A percentile compares a stretch with the other conserved stretches of the same genome.
Conservation (phyloP, 192 early-diverging fungal species). For the Coemansia sp. region DNA sequence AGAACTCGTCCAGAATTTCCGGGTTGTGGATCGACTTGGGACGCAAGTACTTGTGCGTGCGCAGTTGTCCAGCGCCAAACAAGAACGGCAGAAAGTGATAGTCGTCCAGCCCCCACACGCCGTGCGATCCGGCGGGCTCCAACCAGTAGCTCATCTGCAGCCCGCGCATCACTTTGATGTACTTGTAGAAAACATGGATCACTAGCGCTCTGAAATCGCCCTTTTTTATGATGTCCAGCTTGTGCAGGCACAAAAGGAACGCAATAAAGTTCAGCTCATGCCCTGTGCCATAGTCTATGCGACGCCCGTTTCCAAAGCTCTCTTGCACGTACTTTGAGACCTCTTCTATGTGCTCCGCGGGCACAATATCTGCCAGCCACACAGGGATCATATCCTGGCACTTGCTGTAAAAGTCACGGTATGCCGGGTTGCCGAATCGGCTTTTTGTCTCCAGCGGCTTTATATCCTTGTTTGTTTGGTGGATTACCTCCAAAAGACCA, state of each 20-base stretch:
- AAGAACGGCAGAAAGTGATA: conserved; percentile 96
- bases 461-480: conserved; percentile 64
- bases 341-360: conserved; percentile 54
- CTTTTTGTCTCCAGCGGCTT: conserved; percentile 75
- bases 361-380: conserved; percentile 52
- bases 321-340: conserved; percentile 78
- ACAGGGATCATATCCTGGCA: conserved; percentile 43
- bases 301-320: conserved; percentile 86
- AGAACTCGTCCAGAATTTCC: conserved; percentile 88
- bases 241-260: conserved; percentile 82
- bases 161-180: conserved; percentile 86
- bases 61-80: conserved; percentile 88
- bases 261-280: conserved; percentile 93
- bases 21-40: conserved; percentile 94
- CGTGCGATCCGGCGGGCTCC: conserved; percentile 96
- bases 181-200: conserved; percentile 77
- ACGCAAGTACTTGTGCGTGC: conserved; percentile 84
- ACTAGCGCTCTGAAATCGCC: conserved; percentile 79
- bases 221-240: conserved; percentile 66
- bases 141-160: conserved; percentile 93
- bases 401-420: conserved; percentile 84
- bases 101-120: conserved; percentile 99
- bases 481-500: conserved; percentile 66
- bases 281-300: conserved; percentile 98
- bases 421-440: conserved; percentile 96